These are phyloP conservation scores for Ophiostoma himal-ulmi DNA, from an alignment of 2,329 filamentous ascomycete species.

Conservation along the genomic window DNA sequence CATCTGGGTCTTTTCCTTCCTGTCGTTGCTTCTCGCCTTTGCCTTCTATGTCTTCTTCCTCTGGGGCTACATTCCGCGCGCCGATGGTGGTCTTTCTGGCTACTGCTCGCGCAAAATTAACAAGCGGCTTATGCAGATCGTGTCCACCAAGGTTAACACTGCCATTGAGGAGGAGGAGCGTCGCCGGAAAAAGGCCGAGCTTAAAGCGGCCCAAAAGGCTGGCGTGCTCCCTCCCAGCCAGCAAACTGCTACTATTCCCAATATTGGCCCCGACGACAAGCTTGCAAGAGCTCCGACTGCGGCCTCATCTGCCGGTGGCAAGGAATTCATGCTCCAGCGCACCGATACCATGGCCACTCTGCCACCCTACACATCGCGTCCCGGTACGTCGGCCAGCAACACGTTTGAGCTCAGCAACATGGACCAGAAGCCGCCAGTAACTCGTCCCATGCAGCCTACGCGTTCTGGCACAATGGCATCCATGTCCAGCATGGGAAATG, in stretches of 20 bases:
- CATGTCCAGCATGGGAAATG: slow-evolving; percentile 21
- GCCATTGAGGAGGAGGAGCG: slow-evolving; percentile 73
- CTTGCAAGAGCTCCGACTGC: slow-evolving; percentile 48
- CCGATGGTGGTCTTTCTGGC: slow-evolving; percentile 71
- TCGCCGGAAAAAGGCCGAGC: slow-evolving; percentile 48
- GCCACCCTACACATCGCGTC: slow-evolving; percentile 56
- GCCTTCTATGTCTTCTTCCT: slow-evolving; percentile 83
- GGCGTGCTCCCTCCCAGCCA: slow-evolving; percentile 47
- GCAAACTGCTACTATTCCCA: slow-evolving; percentile 61
- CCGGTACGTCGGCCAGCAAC: slow-evolving; percentile 43
- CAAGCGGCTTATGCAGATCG: slow-evolving; percentile 74
- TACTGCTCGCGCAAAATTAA: slow-evolving; percentile 94
- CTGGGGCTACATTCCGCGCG: slow-evolving; percentile 81
- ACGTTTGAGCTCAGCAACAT: slow-evolving; percentile 48
- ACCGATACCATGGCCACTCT: slow-evolving; percentile 58
- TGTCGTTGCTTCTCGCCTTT: slow-evolving; percentile 68
- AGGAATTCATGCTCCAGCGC: slow-evolving; percentile 43
- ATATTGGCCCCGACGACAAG: slow-evolving; percentile 42
- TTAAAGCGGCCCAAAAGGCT: slow-evolving; percentile 48
- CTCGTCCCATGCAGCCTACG: slow-evolving; percentile 36
- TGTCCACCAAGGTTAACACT: slow-evolving; percentile 80
- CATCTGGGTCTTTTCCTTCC: slow-evolving; percentile 76
- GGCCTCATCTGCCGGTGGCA: neutral
- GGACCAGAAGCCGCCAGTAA: slow-evolving; percentile 48
- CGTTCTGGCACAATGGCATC: slow-evolving; percentile 34